These are phyloP conservation scores for Groenewaldozyma auringiensis DNA, from an alignment of 1,139 yeast genomes.

Conservation along the genomic window DNA sequence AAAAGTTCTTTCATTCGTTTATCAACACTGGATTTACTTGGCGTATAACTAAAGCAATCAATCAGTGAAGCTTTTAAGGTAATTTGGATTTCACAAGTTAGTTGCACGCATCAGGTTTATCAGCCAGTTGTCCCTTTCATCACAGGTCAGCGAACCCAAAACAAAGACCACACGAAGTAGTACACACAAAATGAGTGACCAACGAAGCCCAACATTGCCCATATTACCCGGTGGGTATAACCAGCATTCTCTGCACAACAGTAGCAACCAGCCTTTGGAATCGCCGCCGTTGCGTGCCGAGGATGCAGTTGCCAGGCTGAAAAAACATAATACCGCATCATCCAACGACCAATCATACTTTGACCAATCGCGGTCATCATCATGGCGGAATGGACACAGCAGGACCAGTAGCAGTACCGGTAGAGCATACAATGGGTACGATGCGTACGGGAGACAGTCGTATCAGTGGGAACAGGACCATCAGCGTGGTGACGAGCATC, in stretches of 20 bases:
- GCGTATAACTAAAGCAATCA: too few species aligned
- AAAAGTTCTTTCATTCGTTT: too few species aligned
- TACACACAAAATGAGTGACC: neutral
- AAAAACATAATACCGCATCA: constrained; percentile 17
- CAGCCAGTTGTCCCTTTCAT: too few species aligned
- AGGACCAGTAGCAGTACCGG: neutral
- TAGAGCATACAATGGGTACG: neutral
- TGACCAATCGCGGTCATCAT: neutral
- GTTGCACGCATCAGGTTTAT: too few species aligned
- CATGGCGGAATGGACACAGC: constrained; percentile 1
- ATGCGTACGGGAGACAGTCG: neutral
- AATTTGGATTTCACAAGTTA: too few species aligned
- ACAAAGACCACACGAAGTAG: too few species aligned
- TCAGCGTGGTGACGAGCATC: constrained; percentile 3
- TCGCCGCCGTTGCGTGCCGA: constrained; percentile 27
- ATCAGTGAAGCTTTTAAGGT: too few species aligned
- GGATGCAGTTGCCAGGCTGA: constrained; percentile 29
- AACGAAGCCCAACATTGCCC: neutral
- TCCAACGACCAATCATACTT: constrained; percentile 8
- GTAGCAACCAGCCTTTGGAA: constrained; percentile 4
- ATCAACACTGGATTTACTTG: too few species aligned
- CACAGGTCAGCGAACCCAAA: too few species aligned
- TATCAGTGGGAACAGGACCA: neutral
- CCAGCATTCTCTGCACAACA: neutral
- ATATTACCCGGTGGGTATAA: neutral